A percentile compares a stretch with the other conserved stretches of the same genome.
Conservation (phyloP, 129 eudicot species). For the Pittosporum tobira region DNA sequence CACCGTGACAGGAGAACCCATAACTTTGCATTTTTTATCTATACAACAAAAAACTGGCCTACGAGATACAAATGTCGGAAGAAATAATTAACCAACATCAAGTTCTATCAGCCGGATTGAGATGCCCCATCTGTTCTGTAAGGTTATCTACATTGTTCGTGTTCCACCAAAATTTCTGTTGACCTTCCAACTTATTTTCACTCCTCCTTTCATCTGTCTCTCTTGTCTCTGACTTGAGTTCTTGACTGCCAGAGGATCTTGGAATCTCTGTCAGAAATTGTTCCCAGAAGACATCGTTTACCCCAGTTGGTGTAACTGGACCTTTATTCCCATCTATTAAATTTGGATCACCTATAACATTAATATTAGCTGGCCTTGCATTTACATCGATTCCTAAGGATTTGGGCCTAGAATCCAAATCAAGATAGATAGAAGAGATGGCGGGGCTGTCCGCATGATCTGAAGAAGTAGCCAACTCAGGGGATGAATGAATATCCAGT, state of each 20-base stretch:
- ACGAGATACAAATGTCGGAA: background rate
- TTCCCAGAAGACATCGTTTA: conserved; percentile 67
- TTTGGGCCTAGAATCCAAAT: conserved; percentile 28
- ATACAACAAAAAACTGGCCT: background rate
- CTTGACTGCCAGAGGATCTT: conserved; percentile 41
- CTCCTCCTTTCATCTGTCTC: conserved; percentile 16
- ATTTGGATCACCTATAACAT: conserved; percentile 15
- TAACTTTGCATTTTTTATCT: background rate
- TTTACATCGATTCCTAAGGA: conserved; percentile 44
- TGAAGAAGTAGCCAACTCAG: conserved; percentile 16
- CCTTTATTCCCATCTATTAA: background rate
- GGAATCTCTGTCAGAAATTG: conserved; percentile 67
- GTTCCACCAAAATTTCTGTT: conserved; percentile 35
- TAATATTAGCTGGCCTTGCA: conserved; percentile 25
- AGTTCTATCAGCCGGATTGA: conserved; percentile 41
- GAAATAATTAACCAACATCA: conserved; percentile 19
- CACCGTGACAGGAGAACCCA: background rate
- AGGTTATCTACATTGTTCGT: conserved; percentile 37
- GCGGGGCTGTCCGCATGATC: conserved; percentile 31
- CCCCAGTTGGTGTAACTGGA: conserved; percentile 20
- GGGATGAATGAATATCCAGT: conserved; percentile 20
- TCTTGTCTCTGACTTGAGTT: conserved; percentile 45
- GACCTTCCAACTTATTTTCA: conserved; percentile 12
- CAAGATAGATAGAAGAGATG: conserved; percentile 23
- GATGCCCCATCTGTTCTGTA: conserved; percentile 54